Evolutionary conservation across 108 stramenopile genomes (phyloP).

Genomic region (Conticribra weissflogii): DNA sequence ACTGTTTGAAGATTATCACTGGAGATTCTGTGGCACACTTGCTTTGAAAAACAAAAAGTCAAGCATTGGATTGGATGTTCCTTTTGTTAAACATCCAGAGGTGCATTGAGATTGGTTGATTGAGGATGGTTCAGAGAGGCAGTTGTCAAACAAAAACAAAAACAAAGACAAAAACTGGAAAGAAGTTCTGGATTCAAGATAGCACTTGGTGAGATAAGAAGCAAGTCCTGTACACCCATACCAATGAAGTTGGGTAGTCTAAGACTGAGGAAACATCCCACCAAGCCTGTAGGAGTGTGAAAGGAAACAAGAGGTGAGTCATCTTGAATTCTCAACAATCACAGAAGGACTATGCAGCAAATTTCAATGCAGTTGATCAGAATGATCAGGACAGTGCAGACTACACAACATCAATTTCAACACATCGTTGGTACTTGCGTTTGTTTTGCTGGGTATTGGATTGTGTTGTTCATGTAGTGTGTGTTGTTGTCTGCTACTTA

Average conservation of each 20-base stretch:
- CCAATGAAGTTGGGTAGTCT: conserved; percentile 18
- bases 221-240: conserved; percentile 8
- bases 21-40: conserved; percentile 18
- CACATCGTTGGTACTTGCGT: not conserved
- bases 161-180: conserved; percentile 5
- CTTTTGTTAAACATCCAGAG: conserved; percentile 18
- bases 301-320: not conserved
- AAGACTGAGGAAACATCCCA: too few relatives aligned
- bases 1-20: conserved; percentile 11
- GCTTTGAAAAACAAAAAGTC: conserved; percentile 19
- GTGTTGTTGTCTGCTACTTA: not conserved
- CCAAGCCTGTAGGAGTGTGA: not conserved
- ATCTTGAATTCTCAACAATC: not conserved
- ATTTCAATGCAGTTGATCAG: not conserved
- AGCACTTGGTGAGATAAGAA: conserved; percentile 20
- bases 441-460: not conserved
- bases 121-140: conserved; percentile 26
- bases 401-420: not conserved
- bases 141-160: conserved; percentile 4
- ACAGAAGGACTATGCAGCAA: not conserved
- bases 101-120: not conserved
- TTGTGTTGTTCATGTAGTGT: not conserved
- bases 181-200: conserved; percentile 16
- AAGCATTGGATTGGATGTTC: conserved; percentile 7
- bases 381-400: not conserved